These are phyloP conservation scores for Rhizopus stolonifer DNA, from an alignment of 371 early-diverging fungal genomes.

Conservation along the genomic window DNA sequence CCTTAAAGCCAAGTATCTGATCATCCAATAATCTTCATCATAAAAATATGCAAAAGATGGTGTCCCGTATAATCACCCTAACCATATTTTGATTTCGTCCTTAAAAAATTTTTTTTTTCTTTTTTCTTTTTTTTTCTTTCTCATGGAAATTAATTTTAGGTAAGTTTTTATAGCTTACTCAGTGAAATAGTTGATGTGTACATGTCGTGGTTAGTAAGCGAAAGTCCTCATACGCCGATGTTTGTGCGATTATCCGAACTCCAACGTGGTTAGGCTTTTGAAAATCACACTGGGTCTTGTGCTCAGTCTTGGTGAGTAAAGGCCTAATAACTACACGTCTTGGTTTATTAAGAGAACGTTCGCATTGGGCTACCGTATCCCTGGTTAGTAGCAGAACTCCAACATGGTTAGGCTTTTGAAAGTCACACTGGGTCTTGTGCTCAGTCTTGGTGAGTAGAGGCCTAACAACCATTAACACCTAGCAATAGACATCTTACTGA, in stretches of 20 bases:
- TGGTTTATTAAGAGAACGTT: too few relatives aligned
- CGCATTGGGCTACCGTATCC: too few relatives aligned
- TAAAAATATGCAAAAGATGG: too few relatives aligned
- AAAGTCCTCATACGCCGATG: neutral
- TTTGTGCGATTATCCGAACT: neutral
- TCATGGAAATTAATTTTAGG: neutral
- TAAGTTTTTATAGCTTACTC: slow-evolving; percentile 1
- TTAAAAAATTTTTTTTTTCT: too few relatives aligned
- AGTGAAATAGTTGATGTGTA: neutral
- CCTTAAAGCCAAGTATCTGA: too few relatives aligned
- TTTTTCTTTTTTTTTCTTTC: too few relatives aligned
- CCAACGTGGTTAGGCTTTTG: neutral
- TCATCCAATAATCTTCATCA: too few relatives aligned
- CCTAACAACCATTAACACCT: neutral
- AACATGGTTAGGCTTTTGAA: neutral
- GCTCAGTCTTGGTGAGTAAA: neutral
- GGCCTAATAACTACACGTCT: neutral
- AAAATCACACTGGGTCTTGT: neutral
- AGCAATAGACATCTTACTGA: neutral
- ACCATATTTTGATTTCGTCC: too few relatives aligned
- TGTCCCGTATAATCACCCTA: too few relatives aligned
- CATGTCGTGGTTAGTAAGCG: neutral
- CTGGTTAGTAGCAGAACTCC: neutral
- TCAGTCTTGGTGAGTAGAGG: neutral
- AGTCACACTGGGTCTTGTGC: neutral